Percentiles rank a stretch among this genome's conserved stretches.
Conservation (phyloP, 345 rosid genomes). For the Lumnitzera racemosa region DNA sequence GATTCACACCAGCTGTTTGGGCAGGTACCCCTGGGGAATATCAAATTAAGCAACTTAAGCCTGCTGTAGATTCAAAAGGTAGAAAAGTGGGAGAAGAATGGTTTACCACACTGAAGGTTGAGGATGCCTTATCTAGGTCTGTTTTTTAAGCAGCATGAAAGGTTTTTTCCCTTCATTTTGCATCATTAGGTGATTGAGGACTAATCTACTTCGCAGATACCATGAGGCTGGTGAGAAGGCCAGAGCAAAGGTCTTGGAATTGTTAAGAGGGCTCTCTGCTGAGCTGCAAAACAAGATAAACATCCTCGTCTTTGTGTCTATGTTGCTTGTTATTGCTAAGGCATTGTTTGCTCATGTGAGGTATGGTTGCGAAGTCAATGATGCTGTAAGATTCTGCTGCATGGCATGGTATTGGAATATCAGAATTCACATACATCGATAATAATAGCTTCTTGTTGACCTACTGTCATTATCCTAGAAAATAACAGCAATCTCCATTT, state of each 20-base stretch:
- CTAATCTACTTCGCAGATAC: constrained; percentile 40
- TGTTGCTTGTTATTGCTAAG: constrained; percentile 86
- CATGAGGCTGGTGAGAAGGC: constrained; percentile 79
- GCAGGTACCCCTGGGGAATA: constrained; percentile 87
- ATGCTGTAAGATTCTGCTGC: background rate
- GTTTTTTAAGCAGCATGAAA: background rate
- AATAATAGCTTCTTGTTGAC: no score
- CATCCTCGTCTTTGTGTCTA: constrained; percentile 75
- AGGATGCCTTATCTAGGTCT: constrained; percentile 70
- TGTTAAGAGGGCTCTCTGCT: constrained; percentile 73
- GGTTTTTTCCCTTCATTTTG: background rate
- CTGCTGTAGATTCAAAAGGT: constrained; percentile 86
- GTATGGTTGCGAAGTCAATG: constrained; percentile 28
- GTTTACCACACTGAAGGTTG: constrained; percentile 81
- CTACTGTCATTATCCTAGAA: no score
- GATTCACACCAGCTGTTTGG: constrained; percentile 76
- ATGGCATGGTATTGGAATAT: background rate
- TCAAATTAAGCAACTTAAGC: constrained; percentile 85
- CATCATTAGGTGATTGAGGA: background rate
- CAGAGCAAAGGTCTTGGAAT: constrained; percentile 62
- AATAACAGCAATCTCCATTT: no score
- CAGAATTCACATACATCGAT: no score
- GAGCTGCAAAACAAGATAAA: constrained; percentile 78
- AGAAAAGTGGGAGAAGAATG: constrained; percentile 97
- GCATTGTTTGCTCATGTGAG: constrained; percentile 87